phyloP scores from a whole-genome alignment of 805 yeast species.

The Yamadazyma sp. region DNA sequence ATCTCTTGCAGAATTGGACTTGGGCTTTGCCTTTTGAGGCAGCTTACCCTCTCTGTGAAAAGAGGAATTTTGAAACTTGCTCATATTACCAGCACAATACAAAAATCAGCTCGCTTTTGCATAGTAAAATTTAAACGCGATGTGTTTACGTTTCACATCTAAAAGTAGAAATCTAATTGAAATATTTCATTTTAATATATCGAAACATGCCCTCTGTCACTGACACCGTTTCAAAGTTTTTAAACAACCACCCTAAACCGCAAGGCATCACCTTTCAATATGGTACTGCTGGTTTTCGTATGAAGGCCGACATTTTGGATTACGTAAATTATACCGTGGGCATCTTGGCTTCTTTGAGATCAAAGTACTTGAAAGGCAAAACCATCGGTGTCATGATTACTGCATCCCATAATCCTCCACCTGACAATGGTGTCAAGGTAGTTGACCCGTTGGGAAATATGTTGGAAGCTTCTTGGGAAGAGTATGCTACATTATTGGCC shows the following conservation, averaged over 20 bases:
- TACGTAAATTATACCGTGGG: slow-evolving; percentile 85
- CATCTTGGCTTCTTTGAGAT: slow-evolving; percentile 76
- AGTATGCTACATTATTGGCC: slow-evolving; percentile 74
- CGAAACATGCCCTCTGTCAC: slow-evolving; percentile 1
- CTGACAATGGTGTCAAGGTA: slow-evolving; percentile 89
- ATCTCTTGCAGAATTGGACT: slow-evolving; percentile 8
- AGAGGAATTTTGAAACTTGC: slow-evolving; percentile 29
- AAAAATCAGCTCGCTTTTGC: too few species aligned
- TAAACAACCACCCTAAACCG: slow-evolving; percentile 14
- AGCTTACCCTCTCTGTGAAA: slow-evolving; percentile 30
- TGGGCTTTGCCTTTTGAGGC: slow-evolving; percentile 15
- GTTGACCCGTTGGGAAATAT: slow-evolving; percentile 92
- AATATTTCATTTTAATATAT: not conserved
- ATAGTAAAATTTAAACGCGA: too few species aligned
- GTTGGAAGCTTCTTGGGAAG: slow-evolving; percentile 85
- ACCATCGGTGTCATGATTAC: slow-evolving; percentile 95
- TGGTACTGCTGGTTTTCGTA: slow-evolving; percentile 98
- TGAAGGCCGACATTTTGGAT: slow-evolving; percentile 65
- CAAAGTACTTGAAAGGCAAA: slow-evolving; percentile 64
- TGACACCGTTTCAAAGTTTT: slow-evolving; percentile 6
- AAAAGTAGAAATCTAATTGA: slow-evolving; percentile 8
- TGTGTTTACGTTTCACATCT: slow-evolving; percentile 8
- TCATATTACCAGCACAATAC: too few species aligned
- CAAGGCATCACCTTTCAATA: slow-evolving; percentile 39
- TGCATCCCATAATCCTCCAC: slow-evolving; percentile 91